Percentiles rank a stretch among this genome's conserved stretches.
These are phyloP conservation scores for Fusarium sp. DNA, from an alignment of 2,329 filamentous ascomycete genomes.

Conservation along the genomic window DNA sequence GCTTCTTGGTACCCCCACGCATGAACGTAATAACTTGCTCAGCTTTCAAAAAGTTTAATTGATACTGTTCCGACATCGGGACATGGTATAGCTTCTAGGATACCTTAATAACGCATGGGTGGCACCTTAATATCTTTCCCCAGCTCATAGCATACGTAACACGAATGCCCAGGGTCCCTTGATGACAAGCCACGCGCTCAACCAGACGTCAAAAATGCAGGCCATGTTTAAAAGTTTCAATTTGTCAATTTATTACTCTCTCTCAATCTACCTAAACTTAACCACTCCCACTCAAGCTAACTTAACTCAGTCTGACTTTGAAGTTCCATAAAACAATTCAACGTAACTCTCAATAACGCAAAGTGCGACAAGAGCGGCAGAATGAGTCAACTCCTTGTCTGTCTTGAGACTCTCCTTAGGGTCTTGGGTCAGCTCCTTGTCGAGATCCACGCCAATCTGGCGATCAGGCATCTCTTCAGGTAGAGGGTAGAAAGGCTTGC, in stretches of 20 bases:
- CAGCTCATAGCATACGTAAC: neutral
- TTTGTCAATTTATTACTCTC: neutral
- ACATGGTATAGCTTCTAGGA: neutral
- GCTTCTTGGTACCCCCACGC: neutral
- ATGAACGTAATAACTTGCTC: neutral
- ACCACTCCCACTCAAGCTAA: neutral
- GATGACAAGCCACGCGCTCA: neutral
- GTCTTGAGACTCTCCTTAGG: neutral
- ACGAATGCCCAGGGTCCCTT: neutral
- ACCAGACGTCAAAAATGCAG: neutral
- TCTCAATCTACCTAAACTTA: neutral
- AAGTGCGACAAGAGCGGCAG: neutral
- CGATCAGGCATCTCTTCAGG: constrained; percentile 19
- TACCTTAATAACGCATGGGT: neutral
- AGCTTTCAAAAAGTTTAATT: neutral
- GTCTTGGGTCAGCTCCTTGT: neutral
- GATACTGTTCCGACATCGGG: neutral
- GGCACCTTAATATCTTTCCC: neutral
- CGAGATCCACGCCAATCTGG: neutral
- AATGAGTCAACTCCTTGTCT: neutral
- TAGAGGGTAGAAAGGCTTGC: constrained; percentile 6
- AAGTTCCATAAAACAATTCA: neutral
- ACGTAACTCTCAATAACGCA: neutral
- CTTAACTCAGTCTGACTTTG: neutral
- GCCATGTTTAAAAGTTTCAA: neutral